Percentiles rank a stretch among this genome's conserved stretches.
Conservation (phyloP, 179 eudicot genomes). For the Heliamphora ciliata region DNA sequence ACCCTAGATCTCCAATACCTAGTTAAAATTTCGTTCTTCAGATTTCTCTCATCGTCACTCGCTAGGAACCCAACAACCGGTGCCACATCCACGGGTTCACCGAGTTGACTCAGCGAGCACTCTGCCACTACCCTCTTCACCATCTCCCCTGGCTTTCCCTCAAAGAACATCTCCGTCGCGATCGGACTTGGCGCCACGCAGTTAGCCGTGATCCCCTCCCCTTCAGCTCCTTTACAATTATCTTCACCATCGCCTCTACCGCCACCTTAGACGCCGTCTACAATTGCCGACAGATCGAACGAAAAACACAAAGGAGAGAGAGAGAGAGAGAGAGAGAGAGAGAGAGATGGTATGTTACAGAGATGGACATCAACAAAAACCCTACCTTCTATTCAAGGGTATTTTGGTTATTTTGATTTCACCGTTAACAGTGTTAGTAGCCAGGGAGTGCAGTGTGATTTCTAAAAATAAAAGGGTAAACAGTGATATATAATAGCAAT, state of each 20-base stretch:
- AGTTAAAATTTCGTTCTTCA: background rate
- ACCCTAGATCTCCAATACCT: background rate
- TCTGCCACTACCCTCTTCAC: slow-evolving; percentile 26
- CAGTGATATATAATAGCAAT: no score
- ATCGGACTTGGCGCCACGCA: slow-evolving; percentile 67
- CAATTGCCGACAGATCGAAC: no score
- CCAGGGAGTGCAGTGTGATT: no score
- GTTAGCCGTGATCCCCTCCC: slow-evolving; percentile 61
- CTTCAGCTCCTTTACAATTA: slow-evolving; percentile 61
- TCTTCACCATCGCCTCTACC: slow-evolving; percentile 63
- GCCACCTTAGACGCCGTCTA: slow-evolving; percentile 70
- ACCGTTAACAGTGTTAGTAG: no score
- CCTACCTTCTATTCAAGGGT: no score
- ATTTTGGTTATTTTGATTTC: no score
- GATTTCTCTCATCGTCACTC: slow-evolving; percentile 27
- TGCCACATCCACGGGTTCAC: slow-evolving; percentile 44
- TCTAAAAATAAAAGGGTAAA: no score
- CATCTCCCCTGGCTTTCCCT: slow-evolving; percentile 45
- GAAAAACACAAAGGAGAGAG: no score
- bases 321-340: no score
- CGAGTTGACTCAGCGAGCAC: slow-evolving; percentile 45
- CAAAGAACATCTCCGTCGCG: slow-evolving; percentile 58
- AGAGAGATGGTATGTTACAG: no score
- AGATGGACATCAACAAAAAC: no score
- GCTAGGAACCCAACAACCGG: slow-evolving; percentile 57